Evolutionary conservation across 257 asterid species (phyloP).

Genomic region (Vinca minor): DNA sequence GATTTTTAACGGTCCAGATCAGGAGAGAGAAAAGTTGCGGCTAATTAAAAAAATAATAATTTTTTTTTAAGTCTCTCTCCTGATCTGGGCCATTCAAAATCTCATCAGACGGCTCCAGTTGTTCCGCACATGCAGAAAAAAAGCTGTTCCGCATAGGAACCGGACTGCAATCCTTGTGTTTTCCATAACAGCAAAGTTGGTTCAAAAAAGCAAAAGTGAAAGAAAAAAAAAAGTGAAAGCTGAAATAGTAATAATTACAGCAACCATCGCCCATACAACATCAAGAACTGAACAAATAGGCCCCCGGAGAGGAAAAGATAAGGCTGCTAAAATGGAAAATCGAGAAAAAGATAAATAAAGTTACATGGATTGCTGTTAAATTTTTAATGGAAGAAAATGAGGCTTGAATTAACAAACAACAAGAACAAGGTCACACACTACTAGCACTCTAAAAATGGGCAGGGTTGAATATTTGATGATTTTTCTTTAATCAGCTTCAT

Average conservation of each 20-base stretch:
- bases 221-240: slow-evolving; percentile 13
- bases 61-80: too few relatives aligned
- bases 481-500: slow-evolving; percentile 18
- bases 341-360: neutral
- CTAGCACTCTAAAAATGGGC: slow-evolving; percentile 14
- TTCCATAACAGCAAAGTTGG: slow-evolving; percentile 16
- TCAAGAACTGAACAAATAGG: slow-evolving; percentile 16
- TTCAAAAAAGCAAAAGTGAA: slow-evolving; percentile 30
- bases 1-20: too few relatives aligned
- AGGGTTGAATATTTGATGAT: slow-evolving; percentile 10
- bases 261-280: slow-evolving; percentile 25
- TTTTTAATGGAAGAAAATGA: slow-evolving; percentile 12
- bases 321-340: slow-evolving; percentile 15
- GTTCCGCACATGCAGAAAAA: too few relatives aligned
- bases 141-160: too few relatives aligned
- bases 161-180: slow-evolving; percentile 12
- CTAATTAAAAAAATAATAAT: too few relatives aligned
- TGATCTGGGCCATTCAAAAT: too few relatives aligned
- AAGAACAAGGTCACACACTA: slow-evolving; percentile 1
- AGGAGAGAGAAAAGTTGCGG: too few relatives aligned
- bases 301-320: slow-evolving; percentile 16
- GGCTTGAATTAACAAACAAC: slow-evolving; percentile 15
- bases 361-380: slow-evolving; percentile 9
- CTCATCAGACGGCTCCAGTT: too few relatives aligned
- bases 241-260: slow-evolving; percentile 20